Conservation (phyloP, 2,329 filamentous ascomycete genomes). For the Alternaria ventricosa region DNA sequence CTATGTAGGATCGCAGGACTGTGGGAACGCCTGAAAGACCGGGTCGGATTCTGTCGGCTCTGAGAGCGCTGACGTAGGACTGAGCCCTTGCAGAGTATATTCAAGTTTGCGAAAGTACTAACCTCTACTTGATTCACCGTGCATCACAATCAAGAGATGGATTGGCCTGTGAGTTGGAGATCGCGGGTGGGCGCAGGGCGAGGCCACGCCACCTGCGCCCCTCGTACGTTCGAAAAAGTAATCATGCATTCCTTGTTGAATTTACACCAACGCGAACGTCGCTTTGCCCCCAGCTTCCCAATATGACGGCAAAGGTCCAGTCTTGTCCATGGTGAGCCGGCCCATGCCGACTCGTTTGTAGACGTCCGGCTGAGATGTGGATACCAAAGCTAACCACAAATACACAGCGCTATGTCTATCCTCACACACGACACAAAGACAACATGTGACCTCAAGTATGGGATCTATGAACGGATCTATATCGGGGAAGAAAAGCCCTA, state of each 20-base stretch:
- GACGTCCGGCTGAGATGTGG: neutral
- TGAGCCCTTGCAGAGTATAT: neutral
- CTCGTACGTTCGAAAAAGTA: neutral
- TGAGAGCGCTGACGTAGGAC: neutral
- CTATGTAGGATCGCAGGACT: neutral
- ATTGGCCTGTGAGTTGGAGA: neutral
- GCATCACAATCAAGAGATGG: neutral
- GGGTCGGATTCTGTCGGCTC: neutral
- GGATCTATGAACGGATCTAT: neutral
- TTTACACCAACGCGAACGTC: neutral
- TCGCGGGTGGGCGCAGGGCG: neutral
- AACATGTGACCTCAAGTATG: neutral
- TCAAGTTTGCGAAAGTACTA: neutral
- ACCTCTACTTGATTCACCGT: neutral
- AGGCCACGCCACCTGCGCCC: neutral
- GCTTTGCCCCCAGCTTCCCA: neutral
- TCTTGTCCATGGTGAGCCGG: neutral
- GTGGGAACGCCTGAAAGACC: neutral
- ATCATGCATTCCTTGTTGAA: neutral
- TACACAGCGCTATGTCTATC: too few species aligned
- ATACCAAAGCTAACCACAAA: neutral
- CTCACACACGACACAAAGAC: neutral
- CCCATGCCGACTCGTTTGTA: neutral
- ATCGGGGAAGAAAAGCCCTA: neutral
- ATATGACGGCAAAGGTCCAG: neutral